Percentiles rank a stretch among this genome's conserved stretches.
Conservation (phyloP, 352 stramenopile genomes). For the Pythium grandisporangium region DNA sequence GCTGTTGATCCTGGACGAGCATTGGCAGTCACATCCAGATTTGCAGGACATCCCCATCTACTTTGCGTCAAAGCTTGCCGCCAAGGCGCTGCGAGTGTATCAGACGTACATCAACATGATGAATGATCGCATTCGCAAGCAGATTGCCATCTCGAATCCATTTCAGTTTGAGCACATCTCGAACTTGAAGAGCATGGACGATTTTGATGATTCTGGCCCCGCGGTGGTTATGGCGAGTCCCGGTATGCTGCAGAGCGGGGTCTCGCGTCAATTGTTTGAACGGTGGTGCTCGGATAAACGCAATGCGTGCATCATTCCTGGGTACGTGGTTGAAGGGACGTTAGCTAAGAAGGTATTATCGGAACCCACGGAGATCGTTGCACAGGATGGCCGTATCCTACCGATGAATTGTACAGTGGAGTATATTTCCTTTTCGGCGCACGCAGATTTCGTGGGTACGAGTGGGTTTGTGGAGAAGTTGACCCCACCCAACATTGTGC, state of each 20-base stretch:
- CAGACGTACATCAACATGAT: constrained; percentile 99
- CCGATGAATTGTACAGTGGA: constrained; percentile 94
- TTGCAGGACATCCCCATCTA: constrained; percentile 98
- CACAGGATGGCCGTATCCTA: constrained; percentile 90
- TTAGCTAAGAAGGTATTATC: constrained; percentile 96
- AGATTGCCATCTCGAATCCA: constrained; percentile 97
- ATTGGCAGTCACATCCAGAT: constrained; percentile 93
- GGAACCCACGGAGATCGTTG: constrained; percentile 93
- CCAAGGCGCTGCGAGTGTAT: constrained; percentile 96
- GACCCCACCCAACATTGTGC: constrained; percentile 90
- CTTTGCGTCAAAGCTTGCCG: constrained; percentile 96
- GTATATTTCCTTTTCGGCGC: constrained; percentile 97
- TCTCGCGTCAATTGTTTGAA: constrained; percentile 97
- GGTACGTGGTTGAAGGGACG: constrained; percentile 98
- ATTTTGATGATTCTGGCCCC: constrained; percentile 96
- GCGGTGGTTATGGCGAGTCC: constrained; percentile 98
- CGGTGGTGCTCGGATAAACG: constrained; percentile 96
- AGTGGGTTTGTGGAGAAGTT: constrained; percentile 94
- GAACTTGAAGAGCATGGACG: constrained; percentile 95
- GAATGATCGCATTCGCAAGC: constrained; percentile 95
- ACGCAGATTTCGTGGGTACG: constrained; percentile 97
- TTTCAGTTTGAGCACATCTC: constrained; percentile 97
- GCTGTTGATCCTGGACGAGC: constrained; percentile 98
- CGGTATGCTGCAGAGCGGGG: constrained; percentile 98
- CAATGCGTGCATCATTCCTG: constrained; percentile 98